Evolutionary conservation across 176 grass and related monocot species (phyloP).

Genomic region (Triticum turgidum): DNA sequence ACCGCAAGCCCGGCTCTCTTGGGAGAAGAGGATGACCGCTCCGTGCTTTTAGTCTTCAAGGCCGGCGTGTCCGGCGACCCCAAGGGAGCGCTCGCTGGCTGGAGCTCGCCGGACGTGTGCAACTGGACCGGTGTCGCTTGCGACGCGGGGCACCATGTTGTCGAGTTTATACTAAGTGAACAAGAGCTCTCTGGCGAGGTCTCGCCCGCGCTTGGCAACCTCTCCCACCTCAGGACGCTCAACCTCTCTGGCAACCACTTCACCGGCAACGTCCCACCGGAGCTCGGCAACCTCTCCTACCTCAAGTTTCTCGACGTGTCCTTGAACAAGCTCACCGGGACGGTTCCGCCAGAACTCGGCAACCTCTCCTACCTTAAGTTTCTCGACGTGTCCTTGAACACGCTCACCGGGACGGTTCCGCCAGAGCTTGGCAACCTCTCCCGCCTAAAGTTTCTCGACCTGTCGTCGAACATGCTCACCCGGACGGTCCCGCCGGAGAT

Average conservation of each 20-base stretch:
- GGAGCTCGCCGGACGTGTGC: slow-evolving; percentile 53
- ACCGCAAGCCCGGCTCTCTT: not conserved
- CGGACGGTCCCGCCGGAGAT: too few species aligned
- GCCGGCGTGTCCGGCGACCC: slow-evolving; percentile 46
- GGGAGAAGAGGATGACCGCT: slow-evolving; percentile 7
- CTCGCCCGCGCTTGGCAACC: slow-evolving; percentile 43
- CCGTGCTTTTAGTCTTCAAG: slow-evolving; percentile 52
- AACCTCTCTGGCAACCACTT: slow-evolving; percentile 45
- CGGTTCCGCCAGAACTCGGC: too few species aligned
- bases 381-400: too few species aligned
- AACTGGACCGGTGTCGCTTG: slow-evolving; percentile 79
- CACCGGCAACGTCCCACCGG: slow-evolving; percentile 24
- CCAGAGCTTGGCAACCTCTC: too few species aligned
- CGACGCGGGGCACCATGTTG: slow-evolving; percentile 34
- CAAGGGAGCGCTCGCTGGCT: slow-evolving; percentile 26
- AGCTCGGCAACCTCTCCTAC: slow-evolving; percentile 25
- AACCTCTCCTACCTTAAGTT: too few species aligned
- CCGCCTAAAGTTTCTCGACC: too few species aligned
- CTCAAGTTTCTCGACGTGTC: slow-evolving; percentile 21
- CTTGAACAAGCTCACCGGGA: too few species aligned
- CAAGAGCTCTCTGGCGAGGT: slow-evolving; percentile 51
- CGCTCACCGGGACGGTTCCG: too few species aligned
- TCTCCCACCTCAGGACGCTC: slow-evolving; percentile 64
- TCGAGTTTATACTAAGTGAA: slow-evolving; percentile 36
- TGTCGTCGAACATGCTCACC: too few species aligned